Percentiles rank a stretch among this genome's conserved stretches.
phyloP scores from a whole-genome alignment of 768 basidiomycete genomes.

The Lactifluus piperatus region DNA sequence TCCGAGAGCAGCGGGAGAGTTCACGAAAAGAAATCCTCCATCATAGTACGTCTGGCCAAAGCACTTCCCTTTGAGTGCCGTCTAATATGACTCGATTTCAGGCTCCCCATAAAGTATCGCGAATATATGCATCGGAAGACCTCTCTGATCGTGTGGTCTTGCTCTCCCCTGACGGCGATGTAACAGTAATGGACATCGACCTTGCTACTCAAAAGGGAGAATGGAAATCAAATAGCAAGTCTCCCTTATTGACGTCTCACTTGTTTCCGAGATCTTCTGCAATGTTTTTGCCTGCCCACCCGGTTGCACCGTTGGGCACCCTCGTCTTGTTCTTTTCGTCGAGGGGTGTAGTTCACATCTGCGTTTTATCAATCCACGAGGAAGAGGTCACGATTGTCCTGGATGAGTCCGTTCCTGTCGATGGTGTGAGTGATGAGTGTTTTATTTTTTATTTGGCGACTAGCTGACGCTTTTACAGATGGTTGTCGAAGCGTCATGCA shows the following conservation, averaged over 20 bases:
- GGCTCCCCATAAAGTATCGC: conserved; percentile 37
- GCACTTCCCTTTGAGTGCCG: not conserved
- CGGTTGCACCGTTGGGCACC: conserved; percentile 7
- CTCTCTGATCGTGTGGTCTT: conserved; percentile 26
- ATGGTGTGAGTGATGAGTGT: not conserved
- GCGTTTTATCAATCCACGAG: conserved; percentile 17
- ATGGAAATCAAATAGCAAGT: conserved; percentile 21
- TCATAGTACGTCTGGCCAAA: conserved; percentile 14
- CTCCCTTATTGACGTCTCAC: conserved; percentile 27
- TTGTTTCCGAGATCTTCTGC: conserved; percentile 26
- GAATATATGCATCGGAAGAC: conserved; percentile 29
- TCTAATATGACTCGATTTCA: conserved; percentile 22
- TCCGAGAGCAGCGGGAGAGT: conserved; percentile 29
- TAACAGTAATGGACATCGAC: conserved; percentile 28
- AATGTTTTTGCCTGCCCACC: conserved; percentile 23
- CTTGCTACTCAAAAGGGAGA: conserved; percentile 24
- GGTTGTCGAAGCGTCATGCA: conserved; percentile 26
- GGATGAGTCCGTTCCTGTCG: not conserved
- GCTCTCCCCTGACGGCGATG: conserved; percentile 27
- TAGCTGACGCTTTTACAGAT: conserved; percentile 15
- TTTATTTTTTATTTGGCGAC: not conserved
- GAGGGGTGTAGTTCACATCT: conserved; percentile 13
- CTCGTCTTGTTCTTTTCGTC: conserved; percentile 17
- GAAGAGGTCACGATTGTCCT: not conserved
- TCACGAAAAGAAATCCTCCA: conserved; percentile 42